Percentiles rank a stretch among this genome's conserved stretches.
phyloP scores from a whole-genome alignment of 441 rosid species.

The Breynia disticha region DNA sequence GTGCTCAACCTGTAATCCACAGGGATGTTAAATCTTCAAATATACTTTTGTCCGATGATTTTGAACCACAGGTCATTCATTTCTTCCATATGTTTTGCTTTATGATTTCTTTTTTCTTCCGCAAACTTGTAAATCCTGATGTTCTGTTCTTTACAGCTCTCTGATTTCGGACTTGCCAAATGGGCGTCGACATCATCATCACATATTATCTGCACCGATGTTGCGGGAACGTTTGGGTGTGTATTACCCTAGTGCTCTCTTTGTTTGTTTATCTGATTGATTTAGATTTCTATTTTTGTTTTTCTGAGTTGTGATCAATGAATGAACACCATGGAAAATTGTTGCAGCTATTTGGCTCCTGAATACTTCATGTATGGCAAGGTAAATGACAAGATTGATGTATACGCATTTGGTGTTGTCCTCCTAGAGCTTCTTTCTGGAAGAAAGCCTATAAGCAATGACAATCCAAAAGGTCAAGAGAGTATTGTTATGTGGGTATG shows the following conservation, averaged over 20 bases:
- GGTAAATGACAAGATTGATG: constrained; percentile 81
- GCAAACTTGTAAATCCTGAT: constrained; percentile 1
- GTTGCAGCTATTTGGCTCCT: constrained; percentile 82
- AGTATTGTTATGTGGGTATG: constrained; percentile 97
- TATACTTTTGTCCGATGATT: constrained; percentile 69
- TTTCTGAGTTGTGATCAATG: background rate
- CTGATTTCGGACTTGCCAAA: constrained; percentile 91
- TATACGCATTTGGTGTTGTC: constrained; percentile 82
- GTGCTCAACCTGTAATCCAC: constrained; percentile 68
- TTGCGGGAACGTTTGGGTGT: constrained; percentile 89
- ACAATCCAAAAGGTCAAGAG: constrained; percentile 65
- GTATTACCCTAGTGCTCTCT: constrained; percentile 11
- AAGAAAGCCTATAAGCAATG: constrained; percentile 63
- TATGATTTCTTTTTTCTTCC: constrained; percentile 9
- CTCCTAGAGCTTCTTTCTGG: constrained; percentile 88
- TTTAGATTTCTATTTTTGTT: background rate
- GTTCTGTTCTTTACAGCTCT: constrained; percentile 43
- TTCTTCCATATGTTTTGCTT: background rate
- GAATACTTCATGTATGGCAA: constrained; percentile 91
- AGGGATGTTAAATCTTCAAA: constrained; percentile 92
- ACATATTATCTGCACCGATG: constrained; percentile 49
- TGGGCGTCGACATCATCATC: constrained; percentile 53
- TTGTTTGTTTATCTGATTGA: background rate
- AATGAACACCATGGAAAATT: background rate
- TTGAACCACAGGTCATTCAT: constrained; percentile 68